Conservation (phyloP, 2,329 filamentous ascomycete species). For the Xylariaceae sp. region DNA sequence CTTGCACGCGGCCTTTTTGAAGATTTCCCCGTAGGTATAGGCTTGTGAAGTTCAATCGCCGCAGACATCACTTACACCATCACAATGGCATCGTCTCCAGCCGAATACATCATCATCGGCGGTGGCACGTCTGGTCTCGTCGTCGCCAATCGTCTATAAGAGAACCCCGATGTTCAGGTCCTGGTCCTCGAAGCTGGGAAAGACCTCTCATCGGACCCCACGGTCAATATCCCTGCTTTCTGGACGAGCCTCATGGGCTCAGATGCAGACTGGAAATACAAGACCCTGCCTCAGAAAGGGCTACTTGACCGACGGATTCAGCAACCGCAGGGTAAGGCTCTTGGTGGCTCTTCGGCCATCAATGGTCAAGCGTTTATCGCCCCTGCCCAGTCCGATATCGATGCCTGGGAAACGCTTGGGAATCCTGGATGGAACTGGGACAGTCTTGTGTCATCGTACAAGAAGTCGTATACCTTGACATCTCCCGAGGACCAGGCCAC, state of each 20-base stretch:
- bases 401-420: constrained; percentile 6
- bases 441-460: constrained; percentile 25
- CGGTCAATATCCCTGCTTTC: neutral
- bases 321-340: constrained; percentile 2
- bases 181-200: constrained; percentile 9
- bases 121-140: constrained; percentile 18
- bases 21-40: too few species aligned
- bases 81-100: too few species aligned
- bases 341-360: constrained; percentile 7
- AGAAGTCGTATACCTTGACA: constrained; percentile 15
- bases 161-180: constrained; percentile 5
- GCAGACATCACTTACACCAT: too few species aligned
- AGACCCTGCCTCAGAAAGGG: constrained; percentile 4
- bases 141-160: constrained; percentile 13
- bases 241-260: constrained; percentile 1
- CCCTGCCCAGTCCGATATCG: constrained; percentile 1
- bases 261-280: constrained; percentile 7
- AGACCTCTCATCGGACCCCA: constrained; percentile 3
- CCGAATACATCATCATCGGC: constrained; percentile 17
- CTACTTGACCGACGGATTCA: constrained; percentile 2
- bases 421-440: constrained; percentile 15
- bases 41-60: too few species aligned
- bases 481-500: neutral
- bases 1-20: too few species aligned
- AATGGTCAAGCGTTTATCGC: constrained; percentile 5